Base-by-base conservation (phyloP, 2,329 filamentous ascomycete genomes). In the Exophiala sideris region DNA sequence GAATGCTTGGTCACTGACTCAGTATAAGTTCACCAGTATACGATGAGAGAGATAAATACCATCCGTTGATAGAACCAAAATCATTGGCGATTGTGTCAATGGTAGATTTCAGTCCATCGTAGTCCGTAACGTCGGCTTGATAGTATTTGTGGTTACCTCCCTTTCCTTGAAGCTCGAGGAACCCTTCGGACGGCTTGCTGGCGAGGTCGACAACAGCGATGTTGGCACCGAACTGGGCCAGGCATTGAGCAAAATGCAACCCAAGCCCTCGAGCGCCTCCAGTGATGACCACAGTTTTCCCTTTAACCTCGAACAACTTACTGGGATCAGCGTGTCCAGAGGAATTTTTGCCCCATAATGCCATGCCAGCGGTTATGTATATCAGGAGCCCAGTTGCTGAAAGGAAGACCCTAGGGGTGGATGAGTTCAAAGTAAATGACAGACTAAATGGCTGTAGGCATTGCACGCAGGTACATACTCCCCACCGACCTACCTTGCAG, bases 251-350 rank as follows among this genome's bases (percentile, higher is more conserved):
- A 42, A 64, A 59, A 21, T 44, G 50, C 18, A 64, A 44, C 6
- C 62, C 62, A 16, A 64, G 42, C 18, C 62, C 60, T 29, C 58
- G 58, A 20, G 55, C 59, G 32, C 50, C 62, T 18, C 62, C 62
- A n/a, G 62, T 64, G 36, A 64, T 42, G 18, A 62, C 54, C n/a
- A 60, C 58, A 5, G 56, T 63, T 39, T 58, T 56, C 39, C 52
- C 54, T 45, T 47, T 58, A n/a, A 62, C 44, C 5, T 39, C 36
- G 41, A 55, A 55, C 21, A 14, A 8, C 14, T 34, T 12, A 16
- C 24, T 8, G 24, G 24, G 24, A 29, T 29, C 24, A 3, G 24
- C 24, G 16, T 18, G 16, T 29, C 24, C 24, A 2, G 24, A 29
- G 24, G 24, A 29, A 8, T 3, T 29, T 8, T 29, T 29, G 24